Evolutionary conservation across 2,329 filamentous ascomycete genomes (phyloP), one percentile per base, ranked within the genome.

Genomic region (Teratosphaeria epicoccoides): DNA sequence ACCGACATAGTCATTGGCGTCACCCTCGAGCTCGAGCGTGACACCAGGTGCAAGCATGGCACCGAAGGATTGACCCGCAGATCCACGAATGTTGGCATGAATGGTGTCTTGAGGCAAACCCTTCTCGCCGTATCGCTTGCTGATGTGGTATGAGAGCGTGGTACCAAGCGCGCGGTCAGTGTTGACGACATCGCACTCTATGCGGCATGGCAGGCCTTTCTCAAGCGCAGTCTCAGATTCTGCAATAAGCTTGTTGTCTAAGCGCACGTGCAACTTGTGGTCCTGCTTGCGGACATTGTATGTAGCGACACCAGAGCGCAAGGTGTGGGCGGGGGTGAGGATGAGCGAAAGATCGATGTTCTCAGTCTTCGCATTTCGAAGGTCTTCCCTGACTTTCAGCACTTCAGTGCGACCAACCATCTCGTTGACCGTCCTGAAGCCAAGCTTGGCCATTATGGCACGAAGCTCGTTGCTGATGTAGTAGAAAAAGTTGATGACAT

Each of bases 401-500:
- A 85, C 79, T 70, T 97, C 91, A 23, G 88, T 91, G 59, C 85
- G 88, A 20, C 91, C 91, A 63, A 97, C 88, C 91, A 96, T 96
- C 70, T 97, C 91, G 67, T 96, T 97, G 68, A 97, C 85, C 55
- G 87, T 95, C 59, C 91, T 84, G 81, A 95, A 88, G 60, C 91
- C 91, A 63, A 96, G 82, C 72, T 87, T 88, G 48, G 91, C 90
- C 91, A 97, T 96, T 71, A 97, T 95, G 29, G 90, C 88, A 66
- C 91, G 85, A 53, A 97, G 81, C 74, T 97, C 91, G 66, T 97
- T 97, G 61, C 91, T 87, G 49, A 97, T 79, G 65, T 96, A 97
- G 75, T 96, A 97, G 75, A 95, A 95, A 77, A 96, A 96, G 78
- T 96, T 97, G 71, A 97, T 96, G 52, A 95, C 90, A 62, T 96